Percentiles rank a stretch among this genome's conserved stretches.
phyloP scores from a whole-genome alignment of 495 filamentous ascomycete species.

The Penicillium subrubescens region DNA sequence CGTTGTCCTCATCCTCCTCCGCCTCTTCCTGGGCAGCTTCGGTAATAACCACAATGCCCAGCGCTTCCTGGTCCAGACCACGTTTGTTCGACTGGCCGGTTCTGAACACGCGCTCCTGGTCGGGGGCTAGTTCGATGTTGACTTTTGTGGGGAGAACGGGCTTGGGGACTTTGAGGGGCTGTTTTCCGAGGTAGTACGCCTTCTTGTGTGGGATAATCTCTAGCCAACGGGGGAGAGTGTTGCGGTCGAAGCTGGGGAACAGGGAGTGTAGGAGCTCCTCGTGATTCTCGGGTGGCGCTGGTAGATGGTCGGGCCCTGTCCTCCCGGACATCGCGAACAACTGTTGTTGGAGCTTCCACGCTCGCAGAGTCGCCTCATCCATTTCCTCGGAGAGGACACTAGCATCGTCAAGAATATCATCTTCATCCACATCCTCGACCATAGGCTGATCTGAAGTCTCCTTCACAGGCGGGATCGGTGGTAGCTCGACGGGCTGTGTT shows the following conservation, averaged over 20 bases:
- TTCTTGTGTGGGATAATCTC: conserved; percentile 74
- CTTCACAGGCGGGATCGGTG: conserved; percentile 26
- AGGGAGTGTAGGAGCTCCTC: conserved; percentile 68
- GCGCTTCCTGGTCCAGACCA: conserved; percentile 55
- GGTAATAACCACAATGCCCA: conserved; percentile 58
- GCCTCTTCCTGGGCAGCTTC: conserved; percentile 55
- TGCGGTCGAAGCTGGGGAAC: conserved; percentile 70
- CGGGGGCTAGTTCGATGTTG: conserved; percentile 76
- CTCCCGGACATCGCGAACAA: conserved; percentile 52
- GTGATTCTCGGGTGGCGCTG: conserved; percentile 61
- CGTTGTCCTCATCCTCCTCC: conserved; percentile 59
- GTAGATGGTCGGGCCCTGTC: conserved; percentile 44
- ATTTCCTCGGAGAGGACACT: conserved; percentile 43
- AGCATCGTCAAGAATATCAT: conserved; percentile 37
- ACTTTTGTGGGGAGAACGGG: conserved; percentile 82
- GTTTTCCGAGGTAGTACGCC: conserved; percentile 68
- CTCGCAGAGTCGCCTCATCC: conserved; percentile 47
- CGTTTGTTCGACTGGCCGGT: conserved; percentile 61
- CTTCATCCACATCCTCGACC: conserved; percentile 36
- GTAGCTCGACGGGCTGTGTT: conserved; percentile 26
- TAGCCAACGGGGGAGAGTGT: conserved; percentile 66
- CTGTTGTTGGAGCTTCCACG: conserved; percentile 54
- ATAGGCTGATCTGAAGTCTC: conserved; percentile 33
- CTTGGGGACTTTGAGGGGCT: conserved; percentile 74
- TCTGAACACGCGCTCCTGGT: conserved; percentile 79